These are phyloP conservation scores for Botryosphaeria dothidea DNA, from an alignment of 2,329 filamentous ascomycete species.

Conservation along the genomic window DNA sequence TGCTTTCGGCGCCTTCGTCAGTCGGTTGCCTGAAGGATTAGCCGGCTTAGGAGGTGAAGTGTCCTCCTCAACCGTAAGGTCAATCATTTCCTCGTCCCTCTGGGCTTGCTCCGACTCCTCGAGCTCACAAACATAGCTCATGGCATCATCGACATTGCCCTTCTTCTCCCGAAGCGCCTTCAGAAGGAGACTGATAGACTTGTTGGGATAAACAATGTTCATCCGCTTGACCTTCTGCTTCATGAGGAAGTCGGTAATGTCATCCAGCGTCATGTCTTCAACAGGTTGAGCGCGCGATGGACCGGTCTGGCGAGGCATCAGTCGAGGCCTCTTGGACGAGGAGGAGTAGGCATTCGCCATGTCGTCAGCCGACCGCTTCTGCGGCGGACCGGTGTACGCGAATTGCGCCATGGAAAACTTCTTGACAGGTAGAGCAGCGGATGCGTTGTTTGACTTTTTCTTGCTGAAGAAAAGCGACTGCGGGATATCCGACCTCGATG, in stretches of 20 bases:
- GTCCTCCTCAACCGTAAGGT: slow-evolving; percentile 39
- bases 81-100: slow-evolving; percentile 25
- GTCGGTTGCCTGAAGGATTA: slow-evolving; percentile 48
- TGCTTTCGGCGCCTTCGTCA: slow-evolving; percentile 54
- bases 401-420: background rate
- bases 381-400: background rate
- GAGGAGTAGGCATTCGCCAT: slow-evolving; percentile 24
- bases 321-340: background rate
- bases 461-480: slow-evolving; percentile 56
- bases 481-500: slow-evolving; percentile 59
- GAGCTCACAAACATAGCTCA: slow-evolving; percentile 46
- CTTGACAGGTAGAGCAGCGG: background rate
- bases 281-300: slow-evolving; percentile 37
- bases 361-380: slow-evolving; percentile 36
- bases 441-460: slow-evolving; percentile 19
- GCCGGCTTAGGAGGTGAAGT: slow-evolving; percentile 22
- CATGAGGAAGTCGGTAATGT: slow-evolving; percentile 48
- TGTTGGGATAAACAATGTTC: slow-evolving; percentile 47
- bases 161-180: slow-evolving; percentile 52
- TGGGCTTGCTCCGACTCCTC: slow-evolving; percentile 33
- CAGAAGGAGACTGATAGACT: slow-evolving; percentile 49
- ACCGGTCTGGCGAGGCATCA: slow-evolving; percentile 27
- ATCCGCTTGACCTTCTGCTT: slow-evolving; percentile 56
- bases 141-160: slow-evolving; percentile 58
- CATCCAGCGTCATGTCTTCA: slow-evolving; percentile 24